phyloP scores from a whole-genome alignment of 192 early-diverging fungal species.

The Lobosporangium transversale region DNA sequence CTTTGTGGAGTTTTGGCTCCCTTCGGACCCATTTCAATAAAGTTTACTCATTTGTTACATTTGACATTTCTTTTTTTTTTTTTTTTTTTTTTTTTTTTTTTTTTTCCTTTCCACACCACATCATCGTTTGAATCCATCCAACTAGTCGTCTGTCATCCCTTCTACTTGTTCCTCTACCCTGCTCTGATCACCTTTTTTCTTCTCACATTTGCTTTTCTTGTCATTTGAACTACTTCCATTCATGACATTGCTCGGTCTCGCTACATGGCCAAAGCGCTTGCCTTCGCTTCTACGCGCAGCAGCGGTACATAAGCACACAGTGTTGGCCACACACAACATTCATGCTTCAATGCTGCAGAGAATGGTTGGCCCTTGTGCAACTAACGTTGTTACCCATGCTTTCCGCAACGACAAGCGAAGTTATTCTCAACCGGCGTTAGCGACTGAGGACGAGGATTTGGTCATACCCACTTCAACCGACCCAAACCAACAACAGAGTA shows the following conservation, averaged over 20 bases:
- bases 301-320: too few relatives aligned
- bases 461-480: background rate
- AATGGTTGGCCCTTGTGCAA: too few relatives aligned
- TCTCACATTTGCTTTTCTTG: background rate
- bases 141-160: background rate
- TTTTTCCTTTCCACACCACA: too few relatives aligned
- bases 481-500: background rate
- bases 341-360: too few relatives aligned
- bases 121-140: too few relatives aligned
- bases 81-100: too few relatives aligned
- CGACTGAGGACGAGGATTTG: conserved; percentile 25
- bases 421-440: conserved; percentile 33
- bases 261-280: conserved; percentile 12
- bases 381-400: background rate
- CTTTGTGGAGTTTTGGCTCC: background rate
- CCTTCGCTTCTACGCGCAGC: background rate
- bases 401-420: conserved; percentile 11
- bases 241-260: conserved; percentile 10
- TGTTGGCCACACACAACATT: too few relatives aligned
- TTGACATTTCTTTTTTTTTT: too few relatives aligned
- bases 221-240: background rate
- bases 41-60: too few relatives aligned
- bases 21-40: background rate
- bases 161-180: background rate
- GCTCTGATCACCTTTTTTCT: background rate